These are phyloP conservation scores for peach (Prunus persica) DNA, from an alignment of 306 rosid genomes.

Conservation along the genomic window Prunus_persica_NCBIv2 NC_034013.1:17832001-17832500, in stretches of 20 bases:
- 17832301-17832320: conserved; percentile 48
- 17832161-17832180: not conserved
- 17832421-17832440: not conserved
- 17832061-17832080: conserved; percentile 24
- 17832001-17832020: conserved; percentile 11
- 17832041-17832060: conserved; percentile 34
- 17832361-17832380: conserved; percentile 21
- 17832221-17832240: conserved; percentile 23
- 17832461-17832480: conserved; percentile 51
- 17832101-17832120: conserved; percentile 43
- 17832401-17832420: not conserved
- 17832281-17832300: conserved; percentile 40
- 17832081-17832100: conserved; percentile 24
- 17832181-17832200: conserved; percentile 1
- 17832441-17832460: not conserved
- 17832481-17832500: conserved; percentile 95
- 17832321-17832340: conserved; percentile 49
- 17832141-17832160: not conserved
- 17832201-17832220: not conserved
- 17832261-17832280: conserved; percentile 45
- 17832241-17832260: conserved; percentile 34
- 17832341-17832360: conserved; percentile 57
- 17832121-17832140: conserved; percentile 27
- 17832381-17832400: not conserved
- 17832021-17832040: conserved; percentile 18